Evolutionary conservation across 1,284 basidiomycete species (phyloP), one percentile per base, ranked within the genome.

Genomic region (Rhodotorula sp.): DNA sequence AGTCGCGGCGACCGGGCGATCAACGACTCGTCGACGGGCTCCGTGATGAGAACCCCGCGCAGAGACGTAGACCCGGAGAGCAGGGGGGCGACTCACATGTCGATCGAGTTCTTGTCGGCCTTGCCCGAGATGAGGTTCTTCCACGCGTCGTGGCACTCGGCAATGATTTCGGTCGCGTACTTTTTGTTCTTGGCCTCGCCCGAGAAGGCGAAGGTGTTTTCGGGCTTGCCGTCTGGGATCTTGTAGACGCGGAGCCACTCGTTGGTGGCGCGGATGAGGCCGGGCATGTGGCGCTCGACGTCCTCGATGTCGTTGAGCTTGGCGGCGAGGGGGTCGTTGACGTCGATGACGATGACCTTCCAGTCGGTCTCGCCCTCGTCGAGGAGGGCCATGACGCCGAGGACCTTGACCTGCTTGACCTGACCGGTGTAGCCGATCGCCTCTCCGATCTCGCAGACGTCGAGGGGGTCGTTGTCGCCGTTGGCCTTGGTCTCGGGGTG

Each of bases 351-450:
- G 81, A 97, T 88, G 84, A 97, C 91, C 84, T 97, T 97, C 94
- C 94, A 97, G 86, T 97, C 94, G 78, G 94, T 97, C 85, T 97
- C 94, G 79, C 94, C 94, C 83, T 97, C 94, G 80, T 97, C 94
- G 77, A 97, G 89, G 69, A 99, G 87, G 66, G 97, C 97, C 95
- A 99, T 99, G 86, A 99, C 97, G 78, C 97, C 97, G 80, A 99
- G 92, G 75, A 99, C 93, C 86, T 99, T 99, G 88, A 99, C 97
- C 84, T 99, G 97, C 86, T 99, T 99, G 83, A 99, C 88, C 84
- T 99, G 95, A 74, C 97, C 97, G 74, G 90, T 88, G 84, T 95
- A 94, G 76, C 95, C 97, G 79, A 99, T 92, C 82, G 95, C 93
- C 84, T 99, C 97, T 75, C 97, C 97, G 80, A 99, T 99, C 85